Base-by-base conservation (phyloP, 2,329 filamentous ascomycete species). In the Pyrenochaeta sp. region DNA sequence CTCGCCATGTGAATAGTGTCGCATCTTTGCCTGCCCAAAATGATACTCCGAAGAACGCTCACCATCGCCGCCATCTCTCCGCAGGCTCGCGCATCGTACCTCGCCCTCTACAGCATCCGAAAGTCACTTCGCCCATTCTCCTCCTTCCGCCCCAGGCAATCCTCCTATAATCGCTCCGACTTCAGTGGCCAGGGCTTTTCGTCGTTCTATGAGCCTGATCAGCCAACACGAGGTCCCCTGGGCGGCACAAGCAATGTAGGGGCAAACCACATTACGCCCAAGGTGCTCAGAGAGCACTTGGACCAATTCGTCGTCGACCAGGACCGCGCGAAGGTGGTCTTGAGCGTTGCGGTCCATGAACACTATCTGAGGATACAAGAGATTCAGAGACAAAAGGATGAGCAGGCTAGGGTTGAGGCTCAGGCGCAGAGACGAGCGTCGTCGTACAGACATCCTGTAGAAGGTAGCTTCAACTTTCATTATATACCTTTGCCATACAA, bases 301-400 rank as follows among this genome's bases (percentile, higher is more conserved):
- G 95, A 99, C 75, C 91, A 95, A 73, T 99, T 96, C 75, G 94
- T 99, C 1, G 94, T 99, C 3, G 95, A 94, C 40, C 95, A 99
- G 78, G 92, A 97, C 66, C 88, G 92, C 58, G 93, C 95, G 15
- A 95, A 99, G 83, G 96, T 96, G 78, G 91, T 93, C 13, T 88
- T 98, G 63, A 95, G 92, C 64, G 90, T 94, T 3, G 93, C 94
- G 6, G 91, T 99, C 28, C 97, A 96, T 81, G 97, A 98, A 73
- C 95, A 99, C 76, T 97, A 98, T 74, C 92, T 97, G 78, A 88
- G 91, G 46, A 86, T 97, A 58, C 89, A 93, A 68, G 88, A 91
- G 77, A 72, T 90, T 25, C 86, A 92, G 70, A 84, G 92, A 48
- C 87, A 90, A 58, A 87, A 95, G 65, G 88, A 93, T 53, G 93